A percentile compares a stretch with the other conserved stretches of the same genome.
Conservation (phyloP, 78 protist species). For the Emiliania huxleyi region DNA sequence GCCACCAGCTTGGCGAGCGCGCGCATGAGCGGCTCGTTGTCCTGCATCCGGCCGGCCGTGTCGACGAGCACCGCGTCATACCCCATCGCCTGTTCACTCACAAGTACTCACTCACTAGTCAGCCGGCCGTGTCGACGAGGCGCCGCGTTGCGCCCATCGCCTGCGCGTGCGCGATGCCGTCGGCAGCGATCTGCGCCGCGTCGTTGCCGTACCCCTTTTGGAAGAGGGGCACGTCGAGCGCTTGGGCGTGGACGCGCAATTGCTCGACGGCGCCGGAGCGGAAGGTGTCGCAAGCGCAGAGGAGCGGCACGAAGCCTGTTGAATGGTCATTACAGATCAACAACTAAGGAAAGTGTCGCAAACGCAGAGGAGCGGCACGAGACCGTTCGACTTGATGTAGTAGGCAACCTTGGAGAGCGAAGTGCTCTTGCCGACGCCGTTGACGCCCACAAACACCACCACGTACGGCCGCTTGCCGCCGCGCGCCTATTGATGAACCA, state of each 20-base stretch:
- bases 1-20: conserved; percentile 83
- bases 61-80: conserved; percentile 83
- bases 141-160: too few relatives aligned
- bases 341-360: too few relatives aligned
- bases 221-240: conserved; percentile 19
- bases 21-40: conserved; percentile 95
- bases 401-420: conserved; percentile 82
- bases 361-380: conserved; percentile 87
- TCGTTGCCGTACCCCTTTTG: conserved; percentile 83
- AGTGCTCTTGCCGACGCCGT: conserved; percentile 91
- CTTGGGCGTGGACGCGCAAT: conserved; percentile 81
- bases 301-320: too few relatives aligned
- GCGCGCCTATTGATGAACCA: too few relatives aligned
- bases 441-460: conserved; percentile 68
- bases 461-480: conserved; percentile 47
- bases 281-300: conserved; percentile 99
- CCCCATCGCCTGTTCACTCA: background rate
- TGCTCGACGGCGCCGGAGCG: conserved; percentile 99
- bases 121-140: too few relatives aligned
- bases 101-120: too few relatives aligned
- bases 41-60: conserved; percentile 99
- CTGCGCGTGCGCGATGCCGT: conserved; percentile 68
- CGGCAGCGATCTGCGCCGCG: conserved; percentile 85
- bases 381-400: conserved; percentile 9
- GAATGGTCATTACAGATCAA: too few relatives aligned